These are phyloP conservation scores for Metschnikowia rubicola DNA, from an alignment of 805 yeast genomes.

Conservation along the genomic window DNA sequence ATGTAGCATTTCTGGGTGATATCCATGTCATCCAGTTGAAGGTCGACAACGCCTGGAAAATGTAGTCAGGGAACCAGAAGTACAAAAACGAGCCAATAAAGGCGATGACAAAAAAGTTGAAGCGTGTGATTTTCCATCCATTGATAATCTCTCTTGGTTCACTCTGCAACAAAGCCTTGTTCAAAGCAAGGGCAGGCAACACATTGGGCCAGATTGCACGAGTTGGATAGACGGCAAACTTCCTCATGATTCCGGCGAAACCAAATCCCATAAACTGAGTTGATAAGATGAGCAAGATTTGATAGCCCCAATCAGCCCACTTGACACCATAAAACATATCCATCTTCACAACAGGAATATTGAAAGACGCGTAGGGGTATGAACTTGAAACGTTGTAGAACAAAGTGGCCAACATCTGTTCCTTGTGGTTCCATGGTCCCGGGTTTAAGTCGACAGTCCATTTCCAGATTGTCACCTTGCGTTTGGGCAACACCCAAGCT, in stretches of 20 bases:
- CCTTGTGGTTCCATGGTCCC: constrained; percentile 63
- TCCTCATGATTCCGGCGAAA: constrained; percentile 28
- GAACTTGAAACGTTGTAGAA: constrained; percentile 34
- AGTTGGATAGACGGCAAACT: constrained; percentile 46
- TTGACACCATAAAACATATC: constrained; percentile 26
- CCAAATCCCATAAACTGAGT: constrained; percentile 31
- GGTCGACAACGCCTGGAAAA: constrained; percentile 54
- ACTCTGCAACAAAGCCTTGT: constrained; percentile 35
- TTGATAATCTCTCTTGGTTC: constrained; percentile 29
- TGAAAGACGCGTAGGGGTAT: constrained; percentile 27
- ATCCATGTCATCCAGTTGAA: constrained; percentile 72
- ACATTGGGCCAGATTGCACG: constrained; percentile 51
- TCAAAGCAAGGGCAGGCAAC: constrained; percentile 32
- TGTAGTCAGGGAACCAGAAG: constrained; percentile 27
- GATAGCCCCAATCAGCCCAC: constrained; percentile 29
- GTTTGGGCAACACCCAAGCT: constrained; percentile 44
- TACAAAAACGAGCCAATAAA: constrained; percentile 18
- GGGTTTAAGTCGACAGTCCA: constrained; percentile 47
- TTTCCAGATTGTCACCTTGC: constrained; percentile 28
- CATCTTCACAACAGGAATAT: constrained; percentile 23
- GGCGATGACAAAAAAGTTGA: constrained; percentile 18
- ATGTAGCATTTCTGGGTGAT: constrained; percentile 49
- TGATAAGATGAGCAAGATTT: constrained; percentile 22
- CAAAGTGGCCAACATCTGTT: constrained; percentile 61
- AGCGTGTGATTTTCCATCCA: constrained; percentile 33